Conservation (phyloP, 2,329 filamentous ascomycete species). For the Periconia digitata region DNA sequence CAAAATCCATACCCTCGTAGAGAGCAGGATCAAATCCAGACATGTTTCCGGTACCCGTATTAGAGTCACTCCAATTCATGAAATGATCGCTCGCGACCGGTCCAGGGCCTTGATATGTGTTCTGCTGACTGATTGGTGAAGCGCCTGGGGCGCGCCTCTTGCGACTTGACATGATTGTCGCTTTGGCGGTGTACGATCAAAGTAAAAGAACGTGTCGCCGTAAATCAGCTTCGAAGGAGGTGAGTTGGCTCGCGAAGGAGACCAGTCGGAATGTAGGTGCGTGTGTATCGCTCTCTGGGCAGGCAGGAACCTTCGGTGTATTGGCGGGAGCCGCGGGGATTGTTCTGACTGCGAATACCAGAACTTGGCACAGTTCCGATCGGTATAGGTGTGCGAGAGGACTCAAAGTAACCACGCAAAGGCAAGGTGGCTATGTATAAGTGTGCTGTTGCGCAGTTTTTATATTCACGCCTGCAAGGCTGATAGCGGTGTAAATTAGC, state of each 20-base stretch:
- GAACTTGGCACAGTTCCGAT: not conserved
- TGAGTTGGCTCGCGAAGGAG: not conserved
- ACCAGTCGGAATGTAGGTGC: not conserved
- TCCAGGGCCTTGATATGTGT: constrained; percentile 50
- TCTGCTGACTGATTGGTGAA: constrained; percentile 62
- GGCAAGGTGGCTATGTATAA: not conserved
- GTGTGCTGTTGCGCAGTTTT: constrained; percentile 7
- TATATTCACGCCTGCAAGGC: constrained; percentile 8
- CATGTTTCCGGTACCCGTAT: constrained; percentile 24
- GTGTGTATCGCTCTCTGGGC: not conserved
- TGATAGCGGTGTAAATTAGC: constrained; percentile 16
- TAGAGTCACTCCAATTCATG: constrained; percentile 33
- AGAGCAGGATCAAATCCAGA: constrained; percentile 37
- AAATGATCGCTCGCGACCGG: constrained; percentile 37
- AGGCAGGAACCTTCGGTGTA: not conserved
- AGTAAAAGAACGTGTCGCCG: not conserved
- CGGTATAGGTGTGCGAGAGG: not conserved
- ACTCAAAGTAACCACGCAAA: not conserved
- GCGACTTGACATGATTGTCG: constrained; percentile 45
- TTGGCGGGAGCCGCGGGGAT: not conserved
- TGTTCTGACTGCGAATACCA: not conserved
- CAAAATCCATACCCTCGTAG: constrained; percentile 38
- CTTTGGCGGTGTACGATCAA: constrained; percentile 2
- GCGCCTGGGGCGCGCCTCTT: constrained; percentile 76
- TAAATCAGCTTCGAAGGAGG: not conserved